Base-by-base conservation (phyloP, 2,329 filamentous ascomycete species). In the Metarhizium album region DNA sequence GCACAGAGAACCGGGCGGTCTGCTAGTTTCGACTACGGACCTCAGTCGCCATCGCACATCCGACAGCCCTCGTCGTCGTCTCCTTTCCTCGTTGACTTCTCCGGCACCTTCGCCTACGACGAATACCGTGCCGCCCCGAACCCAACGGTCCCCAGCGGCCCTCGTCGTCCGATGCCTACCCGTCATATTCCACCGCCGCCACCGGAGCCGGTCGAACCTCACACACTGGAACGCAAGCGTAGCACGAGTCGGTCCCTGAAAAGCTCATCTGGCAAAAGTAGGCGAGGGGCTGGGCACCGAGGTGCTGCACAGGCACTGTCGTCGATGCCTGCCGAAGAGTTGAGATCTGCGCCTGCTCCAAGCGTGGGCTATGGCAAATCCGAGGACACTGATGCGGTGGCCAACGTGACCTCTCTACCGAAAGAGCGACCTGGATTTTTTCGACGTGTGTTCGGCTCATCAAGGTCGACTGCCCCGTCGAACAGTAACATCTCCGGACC, bases 351-450 rank as follows among this genome's bases (percentile, higher is more conserved):
- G 16, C 79, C 79, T 4, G 76, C 78, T 35, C 79, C 79, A 18
- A 71, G 75, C 57, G 71, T 82, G 46, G 76, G 78, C 45, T 82
- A 82, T 58, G 76, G 75, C 55, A 82, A 82, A 64, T 64, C 74
- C 37, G 81, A 80, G 59, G 75, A 78, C 48, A 69, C 76, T 55
- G 75, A 77, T 42, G 70, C 72, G 33, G 49, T 66, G 64, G 54
- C 66, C 64, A 54, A 70, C 62, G 55, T 70, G 62, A 55, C 71
- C 66, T 57, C 72, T 59, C 68, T 67, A 51, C 64, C 74, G 48
- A 87, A 86, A 63, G 84, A 88, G 61, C 82, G 83, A 52, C 87
- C 80, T 8, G 90, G 93, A 20, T 97, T 98, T 72, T 97, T 97
- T 72, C 83, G 89, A 59, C 82, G 91, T 55, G 87, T 97, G 38